Conservation (phyloP, 768 basidiomycete genomes). For the Grammothele lineata region DNA sequence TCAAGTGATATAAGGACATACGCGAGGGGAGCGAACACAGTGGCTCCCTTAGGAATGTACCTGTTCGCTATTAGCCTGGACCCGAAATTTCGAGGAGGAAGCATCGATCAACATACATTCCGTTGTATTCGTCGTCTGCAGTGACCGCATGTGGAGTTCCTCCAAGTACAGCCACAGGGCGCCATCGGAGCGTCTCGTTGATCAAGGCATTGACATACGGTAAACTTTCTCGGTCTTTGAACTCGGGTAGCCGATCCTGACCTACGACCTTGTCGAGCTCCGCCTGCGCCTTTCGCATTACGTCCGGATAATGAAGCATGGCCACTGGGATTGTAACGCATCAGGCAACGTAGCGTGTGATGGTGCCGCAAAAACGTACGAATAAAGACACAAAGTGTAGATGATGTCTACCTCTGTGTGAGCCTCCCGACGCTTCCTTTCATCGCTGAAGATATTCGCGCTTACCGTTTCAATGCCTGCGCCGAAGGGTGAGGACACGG, state of each 20-base stretch:
- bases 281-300: conserved; percentile 21
- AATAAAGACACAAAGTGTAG: conserved; percentile 12
- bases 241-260: conserved; percentile 20
- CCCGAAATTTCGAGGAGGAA: not conserved
- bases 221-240: conserved; percentile 16
- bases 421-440: no score
- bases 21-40: conserved; percentile 23
- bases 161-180: conserved; percentile 22
- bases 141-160: conserved; percentile 21
- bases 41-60: conserved; percentile 30
- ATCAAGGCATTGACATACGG: conserved; percentile 25
- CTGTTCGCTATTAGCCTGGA: no score
- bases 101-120: conserved; percentile 14
- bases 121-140: conserved; percentile 29
- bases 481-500: conserved; percentile 41
- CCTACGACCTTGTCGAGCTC: conserved; percentile 26
- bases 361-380: not conserved
- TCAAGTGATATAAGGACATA: conserved; percentile 1
- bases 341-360: not conserved
- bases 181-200: conserved; percentile 25
- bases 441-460: no score
- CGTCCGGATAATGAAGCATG: conserved; percentile 24
- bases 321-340: conserved; percentile 10
- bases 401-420: conserved; percentile 5
- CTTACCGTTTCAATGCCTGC: conserved; percentile 42